A percentile compares a stretch with the other conserved stretches of the same genome.
phyloP scores from a whole-genome alignment of 768 basidiomycete species.

The Psilocybe cubensis region DNA sequence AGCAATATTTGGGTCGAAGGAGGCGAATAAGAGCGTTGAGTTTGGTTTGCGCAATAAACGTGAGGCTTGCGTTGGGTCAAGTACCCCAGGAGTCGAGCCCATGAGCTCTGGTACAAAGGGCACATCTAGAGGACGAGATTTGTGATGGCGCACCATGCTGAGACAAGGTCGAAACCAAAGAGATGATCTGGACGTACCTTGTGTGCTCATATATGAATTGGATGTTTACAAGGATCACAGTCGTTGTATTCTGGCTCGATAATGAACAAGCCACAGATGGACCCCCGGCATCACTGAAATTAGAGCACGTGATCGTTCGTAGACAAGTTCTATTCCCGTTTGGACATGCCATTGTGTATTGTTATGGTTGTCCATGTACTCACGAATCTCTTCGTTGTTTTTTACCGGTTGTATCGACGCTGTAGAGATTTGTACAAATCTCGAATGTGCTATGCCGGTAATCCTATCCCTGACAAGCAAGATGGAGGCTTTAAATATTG shows the following conservation, averaged over 20 bases:
- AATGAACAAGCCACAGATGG: not conserved
- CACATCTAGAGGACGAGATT: conserved; percentile 17
- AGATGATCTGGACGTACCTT: conserved; percentile 17
- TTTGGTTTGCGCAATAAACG: conserved; percentile 64
- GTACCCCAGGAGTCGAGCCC: conserved; percentile 62
- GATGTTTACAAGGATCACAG: not conserved
- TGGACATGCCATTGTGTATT: conserved; percentile 6
- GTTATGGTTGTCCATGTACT: not conserved
- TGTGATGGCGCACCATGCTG: conserved; percentile 20
- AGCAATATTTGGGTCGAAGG: conserved; percentile 73
- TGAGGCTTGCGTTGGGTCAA: conserved; percentile 63
- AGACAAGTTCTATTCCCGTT: conserved; percentile 1
- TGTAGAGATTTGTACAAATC: too few relatives aligned
- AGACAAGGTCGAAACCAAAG: not conserved
- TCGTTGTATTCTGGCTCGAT: conserved; percentile 24
- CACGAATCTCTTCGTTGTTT: not conserved
- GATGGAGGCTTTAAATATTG: too few relatives aligned
- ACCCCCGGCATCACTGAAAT: not conserved
- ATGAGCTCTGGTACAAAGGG: conserved; percentile 31
- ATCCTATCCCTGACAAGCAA: too few relatives aligned
- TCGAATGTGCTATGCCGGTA: too few relatives aligned
- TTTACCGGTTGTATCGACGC: too few relatives aligned
- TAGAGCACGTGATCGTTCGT: conserved; percentile 20
- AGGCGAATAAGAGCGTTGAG: conserved; percentile 72
- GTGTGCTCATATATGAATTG: conserved; percentile 22